Percentiles rank a stretch among this genome's conserved stretches.
phyloP scores from a whole-genome alignment of 495 filamentous ascomycete species.

The Copromyces sp. region DNA sequence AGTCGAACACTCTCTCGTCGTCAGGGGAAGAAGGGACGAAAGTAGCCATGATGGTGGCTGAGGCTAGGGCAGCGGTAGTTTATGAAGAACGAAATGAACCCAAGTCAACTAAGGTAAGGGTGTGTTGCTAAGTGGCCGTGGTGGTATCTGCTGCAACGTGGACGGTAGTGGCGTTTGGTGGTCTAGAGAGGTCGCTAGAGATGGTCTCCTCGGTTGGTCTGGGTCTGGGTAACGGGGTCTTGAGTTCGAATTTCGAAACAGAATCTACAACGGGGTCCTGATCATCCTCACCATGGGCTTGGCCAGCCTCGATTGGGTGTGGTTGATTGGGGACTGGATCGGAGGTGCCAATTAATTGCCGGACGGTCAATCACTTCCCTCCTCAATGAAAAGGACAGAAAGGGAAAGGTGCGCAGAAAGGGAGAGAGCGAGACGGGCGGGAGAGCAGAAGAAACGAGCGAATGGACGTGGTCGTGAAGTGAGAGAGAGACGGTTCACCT shows the following conservation, averaged over 20 bases:
- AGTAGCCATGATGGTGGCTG: not conserved
- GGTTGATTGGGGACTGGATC: not conserved
- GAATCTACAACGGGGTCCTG: not conserved
- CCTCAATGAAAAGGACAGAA: not conserved
- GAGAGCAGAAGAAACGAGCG: not conserved
- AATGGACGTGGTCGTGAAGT: not conserved
- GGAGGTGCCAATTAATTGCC: not conserved
- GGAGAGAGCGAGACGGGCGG: not conserved
- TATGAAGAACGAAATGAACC: not conserved
- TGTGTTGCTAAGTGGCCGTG: not conserved
- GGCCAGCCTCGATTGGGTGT: not conserved
- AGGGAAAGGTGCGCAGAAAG: not conserved
- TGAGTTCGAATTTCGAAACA: not conserved
- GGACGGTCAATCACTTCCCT: not conserved
- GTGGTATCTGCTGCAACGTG: not conserved
- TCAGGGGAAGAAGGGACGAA: not conserved
- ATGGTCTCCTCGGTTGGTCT: not conserved
- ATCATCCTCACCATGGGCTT: not conserved
- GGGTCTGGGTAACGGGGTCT: not conserved
- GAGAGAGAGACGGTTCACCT: not conserved
- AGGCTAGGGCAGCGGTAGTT: not conserved
- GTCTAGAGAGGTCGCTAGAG: not conserved
- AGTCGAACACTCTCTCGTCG: not conserved
- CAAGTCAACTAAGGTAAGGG: not conserved
- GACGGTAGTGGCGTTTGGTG: not conserved